Base-by-base conservation (phyloP, 257 asterid species). In the Salvia splendens region DNA sequence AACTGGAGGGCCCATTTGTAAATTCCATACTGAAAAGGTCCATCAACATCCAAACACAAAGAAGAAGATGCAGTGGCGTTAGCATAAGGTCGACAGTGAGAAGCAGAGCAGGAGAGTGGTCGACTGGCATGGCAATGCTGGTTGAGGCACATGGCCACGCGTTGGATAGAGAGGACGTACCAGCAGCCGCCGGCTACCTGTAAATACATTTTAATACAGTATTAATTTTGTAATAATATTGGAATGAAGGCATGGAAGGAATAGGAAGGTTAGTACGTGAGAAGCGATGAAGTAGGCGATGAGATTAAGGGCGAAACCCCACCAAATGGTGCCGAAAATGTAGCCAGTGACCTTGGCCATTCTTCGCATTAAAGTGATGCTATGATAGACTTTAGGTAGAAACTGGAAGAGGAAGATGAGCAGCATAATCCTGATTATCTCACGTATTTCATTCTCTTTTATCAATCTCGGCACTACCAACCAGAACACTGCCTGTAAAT, bases 151-250 rank as follows among this genome's bases (percentile, higher is more conserved):
- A 89, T 79, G 0, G 88, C 92, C 6, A 91, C 95, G 1, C 97
- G 89, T 43, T 94, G 96, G 67, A 94, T 91, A 0, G 97, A 80
- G 16, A 94, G 99, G 73, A 88, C 87, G 15, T 94, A 88, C 99
- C 99, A 94, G 69, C 99, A 91, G 4, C 99, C 97, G 5, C 99
- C 98, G 2, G 95, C 97, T 64, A 89, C 97, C 98, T 92, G 15
- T 0, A 58, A n/a, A 3, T 6, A 20, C 14, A 1, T 48, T n/a
- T 1, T 1, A 2, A 24, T 3, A n/a, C n/a, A n/a, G n/a, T n/a
- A 24, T 24, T 24, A 24, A 24, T 24, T 24, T 24, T 24, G 2
- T 24, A 24, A 24, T 24, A 24, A 24, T 24, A 24, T 24, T 24
- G 30, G 30, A 24, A 24, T 24, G 30, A 24, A 24, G 30, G 30